Base-by-base conservation (phyloP, 208 protist genomes). In the Giardia duodenalis region DNA sequence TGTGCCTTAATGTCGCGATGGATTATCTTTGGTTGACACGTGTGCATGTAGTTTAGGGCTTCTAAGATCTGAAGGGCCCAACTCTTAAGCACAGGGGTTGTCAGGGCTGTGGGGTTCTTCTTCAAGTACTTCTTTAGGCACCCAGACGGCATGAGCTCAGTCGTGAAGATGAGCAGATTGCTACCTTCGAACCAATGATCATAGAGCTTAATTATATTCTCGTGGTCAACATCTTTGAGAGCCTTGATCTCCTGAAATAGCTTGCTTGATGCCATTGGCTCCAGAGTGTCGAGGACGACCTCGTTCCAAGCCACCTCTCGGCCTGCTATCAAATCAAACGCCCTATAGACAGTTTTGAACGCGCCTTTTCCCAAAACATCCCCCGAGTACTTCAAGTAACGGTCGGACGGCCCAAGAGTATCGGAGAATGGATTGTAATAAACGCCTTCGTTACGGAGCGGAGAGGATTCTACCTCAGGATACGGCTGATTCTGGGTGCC, bases 1-100 rank as follows among this genome's bases (percentile, higher is more conserved):
- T 97, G 96, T 47, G 95, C 96, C 90, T 97, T 97, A 0, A 97
- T 92, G 92, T 97, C 97, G 44, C 97, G 93, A 93, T 97, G 96
- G 86, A 97, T 96, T 47, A 97, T 97, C 22, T 96, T 94, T 1
- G 93, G 87, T 1, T 46, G 48, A 93, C 57, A 30, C 19, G 57
- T 76, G 30, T 97, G 97, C 39, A 97, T 93, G 87, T 97, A 97
- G 0, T 94, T 44, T 0, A 97, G 90, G 19, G 96, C 96, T 0
- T 94, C 86, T 0, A 97, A 92, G n/a, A 97, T 97, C 87, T 97
- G 96, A 10, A 92, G 43, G 47, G 93, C 94, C 94, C 95, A 97
- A 67, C 94, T 94, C 92, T 96, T 95, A 0, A 97, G 67, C 2
- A 95, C 95, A 57, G 92, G 93, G 0, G 90, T 93, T 93, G 94